phyloP scores from a whole-genome alignment of 2,329 filamentous ascomycete genomes.

The Aspergillus brunneoviolaceus region DNA sequence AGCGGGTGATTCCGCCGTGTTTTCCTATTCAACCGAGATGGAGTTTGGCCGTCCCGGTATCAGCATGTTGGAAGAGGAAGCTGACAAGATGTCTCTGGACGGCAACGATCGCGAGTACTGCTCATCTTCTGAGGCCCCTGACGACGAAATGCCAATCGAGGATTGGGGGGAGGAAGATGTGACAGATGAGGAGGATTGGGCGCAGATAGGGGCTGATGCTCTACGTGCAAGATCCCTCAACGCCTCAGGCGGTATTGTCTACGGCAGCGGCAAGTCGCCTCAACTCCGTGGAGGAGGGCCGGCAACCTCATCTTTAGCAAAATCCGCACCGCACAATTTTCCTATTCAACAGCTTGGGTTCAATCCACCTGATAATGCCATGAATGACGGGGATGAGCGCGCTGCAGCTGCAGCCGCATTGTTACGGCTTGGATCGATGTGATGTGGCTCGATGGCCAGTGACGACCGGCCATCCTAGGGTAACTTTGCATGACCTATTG shows the following conservation, averaged over 20 bases:
- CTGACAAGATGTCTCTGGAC: slow-evolving; percentile 91
- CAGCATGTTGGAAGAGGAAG: slow-evolving; percentile 77
- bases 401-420: slow-evolving; percentile 50
- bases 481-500: slow-evolving; percentile 12
- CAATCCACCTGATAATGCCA: slow-evolving; percentile 34
- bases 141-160: slow-evolving; percentile 66
- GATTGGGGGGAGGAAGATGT: slow-evolving; percentile 82
- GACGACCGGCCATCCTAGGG: slow-evolving; percentile 21
- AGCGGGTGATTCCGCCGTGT: slow-evolving; percentile 69
- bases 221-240: slow-evolving; percentile 65
- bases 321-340: slow-evolving; percentile 40
- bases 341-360: slow-evolving; percentile 35
- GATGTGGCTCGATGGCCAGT: slow-evolving; percentile 29
- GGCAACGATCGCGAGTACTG: slow-evolving; percentile 64
- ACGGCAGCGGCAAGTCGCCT: slow-evolving; percentile 31
- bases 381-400: slow-evolving; percentile 43
- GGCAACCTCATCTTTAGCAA: slow-evolving; percentile 39
- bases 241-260: slow-evolving; percentile 44
- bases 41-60: slow-evolving; percentile 62
- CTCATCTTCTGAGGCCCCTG: slow-evolving; percentile 71
- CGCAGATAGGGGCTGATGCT: slow-evolving; percentile 79
- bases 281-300: slow-evolving; percentile 34
- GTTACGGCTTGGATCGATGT: slow-evolving; percentile 50
- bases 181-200: slow-evolving; percentile 97
- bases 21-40: slow-evolving; percentile 62